These are phyloP conservation scores for Asterionellopsis glacialis DNA, from an alignment of 108 stramenopile genomes.

Conservation along the genomic window DNA sequence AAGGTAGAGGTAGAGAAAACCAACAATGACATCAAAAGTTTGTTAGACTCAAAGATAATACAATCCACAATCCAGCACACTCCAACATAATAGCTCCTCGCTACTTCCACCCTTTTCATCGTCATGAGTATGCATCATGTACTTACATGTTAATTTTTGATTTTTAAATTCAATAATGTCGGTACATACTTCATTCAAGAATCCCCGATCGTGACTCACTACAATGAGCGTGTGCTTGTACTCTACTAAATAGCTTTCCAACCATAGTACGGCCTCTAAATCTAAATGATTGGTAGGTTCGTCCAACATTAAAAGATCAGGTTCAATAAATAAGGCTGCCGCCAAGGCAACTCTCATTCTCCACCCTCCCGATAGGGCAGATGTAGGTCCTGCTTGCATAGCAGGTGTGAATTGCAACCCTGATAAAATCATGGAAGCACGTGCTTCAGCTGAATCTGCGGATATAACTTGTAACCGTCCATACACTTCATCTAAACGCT, in stretches of 20 bases:
- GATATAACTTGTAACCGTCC: constrained; percentile 82
- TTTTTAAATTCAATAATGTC: constrained; percentile 88
- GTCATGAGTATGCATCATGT: not conserved
- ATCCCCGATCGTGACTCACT: constrained; percentile 94
- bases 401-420: constrained; percentile 90
- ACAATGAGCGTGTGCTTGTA: constrained; percentile 90
- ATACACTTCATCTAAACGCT: constrained; percentile 81
- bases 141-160: constrained; percentile 56
- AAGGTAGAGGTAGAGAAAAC: not conserved
- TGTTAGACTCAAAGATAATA: constrained; percentile 42
- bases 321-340: constrained; percentile 92
- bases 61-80: constrained; percentile 7
- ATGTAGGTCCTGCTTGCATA: constrained; percentile 87
- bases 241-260: constrained; percentile 81
- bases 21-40: constrained; percentile 14
- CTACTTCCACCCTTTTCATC: too few relatives aligned
- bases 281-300: constrained; percentile 74
- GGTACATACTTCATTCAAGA: constrained; percentile 91
- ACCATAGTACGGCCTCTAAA: constrained; percentile 94
- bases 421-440: constrained; percentile 81
- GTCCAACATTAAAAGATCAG: constrained; percentile 77
- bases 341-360: constrained; percentile 97
- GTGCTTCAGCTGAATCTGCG: constrained; percentile 87
- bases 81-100: too few relatives aligned
- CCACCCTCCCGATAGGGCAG: constrained; percentile 93